These are phyloP conservation scores for Colletotrichum sidae DNA, from an alignment of 2,329 filamentous ascomycete genomes.

Conservation along the genomic window DNA sequence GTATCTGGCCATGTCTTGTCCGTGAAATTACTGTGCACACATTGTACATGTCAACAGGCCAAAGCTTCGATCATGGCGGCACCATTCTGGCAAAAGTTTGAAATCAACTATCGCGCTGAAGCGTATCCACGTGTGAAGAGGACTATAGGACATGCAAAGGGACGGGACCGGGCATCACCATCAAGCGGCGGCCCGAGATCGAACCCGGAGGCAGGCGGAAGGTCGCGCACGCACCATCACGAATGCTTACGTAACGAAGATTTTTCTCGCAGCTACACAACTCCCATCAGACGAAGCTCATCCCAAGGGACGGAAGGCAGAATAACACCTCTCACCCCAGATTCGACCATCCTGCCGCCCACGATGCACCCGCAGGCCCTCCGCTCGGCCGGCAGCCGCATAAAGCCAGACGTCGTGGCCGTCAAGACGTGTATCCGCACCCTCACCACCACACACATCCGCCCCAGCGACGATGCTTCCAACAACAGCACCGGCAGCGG, in stretches of 20 bases:
- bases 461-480: constrained; percentile 44
- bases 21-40: too few species aligned
- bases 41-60: too few species aligned
- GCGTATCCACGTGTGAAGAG: too few species aligned
- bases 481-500: constrained; percentile 25
- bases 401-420: constrained; percentile 46
- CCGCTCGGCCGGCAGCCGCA: constrained; percentile 51
- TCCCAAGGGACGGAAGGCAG: constrained; percentile 5
- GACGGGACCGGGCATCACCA: too few species aligned
- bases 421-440: constrained; percentile 49
- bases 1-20: too few species aligned
- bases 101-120: too few species aligned
- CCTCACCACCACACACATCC: constrained; percentile 53
- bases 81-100: too few species aligned
- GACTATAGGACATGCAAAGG: too few species aligned
- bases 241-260: constrained; percentile 30
- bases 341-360: constrained; percentile 5
- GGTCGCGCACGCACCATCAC: background rate
- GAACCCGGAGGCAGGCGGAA: too few species aligned
- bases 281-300: constrained; percentile 9
- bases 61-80: too few species aligned
- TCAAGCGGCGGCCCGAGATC: too few species aligned
- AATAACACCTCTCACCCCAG: constrained; percentile 19
- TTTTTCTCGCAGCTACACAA: constrained; percentile 26
- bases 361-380: constrained; percentile 53